A percentile compares a stretch with the other conserved stretches of the same genome.
phyloP scores from a whole-genome alignment of 2,329 filamentous ascomycete genomes.

The Fusarium longipes region DNA sequence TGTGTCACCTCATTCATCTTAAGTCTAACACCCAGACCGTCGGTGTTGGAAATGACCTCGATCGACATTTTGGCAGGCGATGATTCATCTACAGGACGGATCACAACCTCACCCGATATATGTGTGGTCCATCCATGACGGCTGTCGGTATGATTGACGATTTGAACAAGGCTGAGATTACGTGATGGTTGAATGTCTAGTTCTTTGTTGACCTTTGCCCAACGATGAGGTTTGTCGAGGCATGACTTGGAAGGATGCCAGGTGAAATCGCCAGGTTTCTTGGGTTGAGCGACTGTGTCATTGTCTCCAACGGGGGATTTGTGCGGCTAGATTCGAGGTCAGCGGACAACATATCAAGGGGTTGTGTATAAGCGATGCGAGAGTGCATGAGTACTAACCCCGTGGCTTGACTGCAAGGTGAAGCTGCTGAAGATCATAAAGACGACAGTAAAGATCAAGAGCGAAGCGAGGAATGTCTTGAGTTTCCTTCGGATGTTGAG shows the following conservation, averaged over 20 bases:
- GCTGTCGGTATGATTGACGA: slow-evolving; percentile 38
- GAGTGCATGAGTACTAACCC: slow-evolving; percentile 44
- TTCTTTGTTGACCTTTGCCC: background rate
- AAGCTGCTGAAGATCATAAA: slow-evolving; percentile 44
- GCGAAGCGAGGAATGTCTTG: slow-evolving; percentile 47
- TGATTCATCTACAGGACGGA: slow-evolving; percentile 53
- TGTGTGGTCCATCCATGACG: slow-evolving; percentile 48
- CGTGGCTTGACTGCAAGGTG: slow-evolving; percentile 21
- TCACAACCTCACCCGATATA: slow-evolving; percentile 59
- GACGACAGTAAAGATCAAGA: slow-evolving; percentile 51
- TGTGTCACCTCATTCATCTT: slow-evolving; percentile 53
- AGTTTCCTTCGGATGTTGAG: slow-evolving; percentile 44
- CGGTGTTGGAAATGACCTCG: slow-evolving; percentile 59
- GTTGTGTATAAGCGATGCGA: background rate
- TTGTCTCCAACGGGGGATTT: slow-evolving; percentile 36
- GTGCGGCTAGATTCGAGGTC: slow-evolving; percentile 22
- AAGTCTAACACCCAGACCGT: slow-evolving; percentile 51
- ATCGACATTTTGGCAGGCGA: slow-evolving; percentile 56
- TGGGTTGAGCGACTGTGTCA: slow-evolving; percentile 43
- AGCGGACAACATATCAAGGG: background rate
- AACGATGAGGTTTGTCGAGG: slow-evolving; percentile 28
- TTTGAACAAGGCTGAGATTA: slow-evolving; percentile 57
- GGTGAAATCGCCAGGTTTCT: slow-evolving; percentile 36
- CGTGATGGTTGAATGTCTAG: slow-evolving; percentile 50
- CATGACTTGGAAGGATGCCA: slow-evolving; percentile 48